phyloP scores from a whole-genome alignment of 352 stramenopile species.

The Elongisporangium prolatum region DNA sequence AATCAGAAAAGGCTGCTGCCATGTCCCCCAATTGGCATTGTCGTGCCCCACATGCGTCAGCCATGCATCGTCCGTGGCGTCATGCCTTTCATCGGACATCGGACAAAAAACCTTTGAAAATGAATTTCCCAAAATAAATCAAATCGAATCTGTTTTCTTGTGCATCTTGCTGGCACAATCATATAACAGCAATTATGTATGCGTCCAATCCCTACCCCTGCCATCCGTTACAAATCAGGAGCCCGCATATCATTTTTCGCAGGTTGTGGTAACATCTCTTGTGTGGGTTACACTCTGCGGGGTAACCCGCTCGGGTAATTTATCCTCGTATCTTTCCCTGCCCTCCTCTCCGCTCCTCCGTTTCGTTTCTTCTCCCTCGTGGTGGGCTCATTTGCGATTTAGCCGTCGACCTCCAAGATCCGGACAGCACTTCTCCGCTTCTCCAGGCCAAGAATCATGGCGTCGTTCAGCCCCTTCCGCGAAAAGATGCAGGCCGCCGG shows the following conservation, averaged over 20 bases:
- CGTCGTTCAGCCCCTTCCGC: slow-evolving; percentile 78
- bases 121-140: not conserved
- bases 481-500: slow-evolving; percentile 96
- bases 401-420: not conserved
- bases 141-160: not conserved
- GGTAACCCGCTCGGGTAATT: not conserved
- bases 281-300: not conserved
- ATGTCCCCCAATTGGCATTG: not conserved
- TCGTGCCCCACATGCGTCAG: not conserved
- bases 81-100: not conserved
- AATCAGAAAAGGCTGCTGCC: not conserved
- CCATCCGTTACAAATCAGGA: not conserved
- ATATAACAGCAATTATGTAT: not conserved
- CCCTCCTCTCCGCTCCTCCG: not conserved
- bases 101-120: not conserved
- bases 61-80: not conserved
- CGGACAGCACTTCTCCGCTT: slow-evolving; percentile 1
- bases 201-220: not conserved
- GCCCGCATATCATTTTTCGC: not conserved
- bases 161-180: not conserved
- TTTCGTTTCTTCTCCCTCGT: not conserved
- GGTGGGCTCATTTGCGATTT: not conserved
- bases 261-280: not conserved
- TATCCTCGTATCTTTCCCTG: not conserved
- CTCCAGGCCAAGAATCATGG: slow-evolving; percentile 24